phyloP scores from a whole-genome alignment of 106 monocot genomes.

The Dendrobium catenatum region DNA sequence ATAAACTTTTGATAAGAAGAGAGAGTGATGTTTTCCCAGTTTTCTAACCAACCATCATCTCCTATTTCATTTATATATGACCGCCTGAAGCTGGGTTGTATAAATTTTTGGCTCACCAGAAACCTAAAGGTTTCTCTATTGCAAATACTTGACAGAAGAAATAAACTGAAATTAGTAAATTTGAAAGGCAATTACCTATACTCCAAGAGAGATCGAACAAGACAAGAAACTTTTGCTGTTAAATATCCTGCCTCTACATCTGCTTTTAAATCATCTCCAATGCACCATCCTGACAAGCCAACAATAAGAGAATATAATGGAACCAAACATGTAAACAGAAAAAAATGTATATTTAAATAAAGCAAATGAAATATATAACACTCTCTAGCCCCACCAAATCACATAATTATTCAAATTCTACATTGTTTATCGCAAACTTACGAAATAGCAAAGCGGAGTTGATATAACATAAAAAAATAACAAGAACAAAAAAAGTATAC shows the following conservation, averaged over 20 bases:
- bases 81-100: background rate
- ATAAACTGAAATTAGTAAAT: background rate
- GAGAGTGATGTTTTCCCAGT: no score
- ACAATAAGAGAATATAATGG: background rate
- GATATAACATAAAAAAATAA: background rate
- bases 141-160: background rate
- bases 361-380: background rate
- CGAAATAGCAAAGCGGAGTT: background rate
- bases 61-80: background rate
- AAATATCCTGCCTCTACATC: conserved; percentile 27
- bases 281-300: conserved; percentile 9
- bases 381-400: background rate
- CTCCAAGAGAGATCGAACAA: conserved; percentile 35
- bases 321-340: background rate
- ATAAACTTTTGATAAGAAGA: no score
- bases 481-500: conserved; percentile 17
- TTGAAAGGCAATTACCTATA: conserved; percentile 27
- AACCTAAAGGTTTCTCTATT: background rate
- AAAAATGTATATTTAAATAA: background rate
- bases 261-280: conserved; percentile 31
- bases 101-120: background rate
- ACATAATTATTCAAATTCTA: background rate
- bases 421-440: background rate
- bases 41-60: no score
- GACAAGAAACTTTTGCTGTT: conserved; percentile 45